phyloP scores from a whole-genome alignment of 129 eudicot species.

The sunflower (Helianthus annuus) region HanXRQr2.0-SUNRISE NC_035446.2:143916247-143916746 shows the following conservation, averaged over 20 bases:
- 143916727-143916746: constrained; percentile 72
- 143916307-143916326: constrained; percentile 66
- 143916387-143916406: constrained; percentile 58
- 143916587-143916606: constrained; percentile 51
- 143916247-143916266: constrained; percentile 82
- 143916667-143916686: constrained; percentile 52
- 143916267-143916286: constrained; percentile 57
- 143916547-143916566: constrained; percentile 73
- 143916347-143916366: constrained; percentile 85
- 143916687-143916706: constrained; percentile 57
- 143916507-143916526: constrained; percentile 56
- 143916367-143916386: constrained; percentile 56
- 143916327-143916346: constrained; percentile 86
- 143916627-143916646: constrained; percentile 74
- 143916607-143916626: constrained; percentile 79
- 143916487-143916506: constrained; percentile 62
- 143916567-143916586: constrained; percentile 62
- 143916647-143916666: constrained; percentile 73
- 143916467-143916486: constrained; percentile 55
- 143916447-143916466: constrained; percentile 43
- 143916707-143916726: constrained; percentile 69
- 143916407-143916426: constrained; percentile 56
- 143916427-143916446: constrained; percentile 72
- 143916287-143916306: constrained; percentile 73
- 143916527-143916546: constrained; percentile 73